These are phyloP conservation scores for Alternaria atra DNA, from an alignment of 2,329 filamentous ascomycete species.

Conservation along the genomic window DNA sequence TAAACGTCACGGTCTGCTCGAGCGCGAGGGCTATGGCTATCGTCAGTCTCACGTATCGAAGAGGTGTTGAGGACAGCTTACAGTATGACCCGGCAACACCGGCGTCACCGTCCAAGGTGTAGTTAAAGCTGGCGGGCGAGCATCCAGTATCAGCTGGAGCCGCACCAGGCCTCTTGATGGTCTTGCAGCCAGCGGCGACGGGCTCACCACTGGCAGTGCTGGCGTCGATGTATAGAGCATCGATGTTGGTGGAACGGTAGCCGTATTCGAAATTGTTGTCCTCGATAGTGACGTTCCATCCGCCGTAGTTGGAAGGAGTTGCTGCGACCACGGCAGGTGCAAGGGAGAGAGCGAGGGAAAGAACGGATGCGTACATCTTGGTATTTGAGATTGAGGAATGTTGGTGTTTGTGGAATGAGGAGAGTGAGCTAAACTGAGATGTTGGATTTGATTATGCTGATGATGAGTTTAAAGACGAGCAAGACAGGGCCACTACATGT, in stretches of 20 bases:
- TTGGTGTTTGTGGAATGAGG: background rate
- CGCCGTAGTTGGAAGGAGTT: background rate
- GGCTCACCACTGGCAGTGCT: background rate
- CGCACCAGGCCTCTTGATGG: background rate
- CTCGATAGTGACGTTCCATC: background rate
- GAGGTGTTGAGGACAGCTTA: background rate
- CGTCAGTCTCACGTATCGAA: background rate
- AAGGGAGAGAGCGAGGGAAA: background rate
- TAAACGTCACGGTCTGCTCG: background rate
- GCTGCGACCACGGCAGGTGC: background rate
- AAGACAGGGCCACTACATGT: background rate
- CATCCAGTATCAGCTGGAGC: background rate
- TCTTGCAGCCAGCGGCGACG: background rate
- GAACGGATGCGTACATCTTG: background rate
- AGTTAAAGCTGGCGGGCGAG: background rate
- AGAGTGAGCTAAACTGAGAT: no score
- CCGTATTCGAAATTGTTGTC: background rate
- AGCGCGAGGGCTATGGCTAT: background rate
- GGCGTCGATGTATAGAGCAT: background rate
- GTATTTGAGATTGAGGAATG: background rate
- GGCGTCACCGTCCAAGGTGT: background rate
- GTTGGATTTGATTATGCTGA: no score
- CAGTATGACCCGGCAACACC: background rate
- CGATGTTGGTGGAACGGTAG: background rate
- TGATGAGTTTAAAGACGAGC: background rate